Base-by-base conservation (phyloP, 1,284 basidiomycete genomes). In the Moniliella sp. region DNA sequence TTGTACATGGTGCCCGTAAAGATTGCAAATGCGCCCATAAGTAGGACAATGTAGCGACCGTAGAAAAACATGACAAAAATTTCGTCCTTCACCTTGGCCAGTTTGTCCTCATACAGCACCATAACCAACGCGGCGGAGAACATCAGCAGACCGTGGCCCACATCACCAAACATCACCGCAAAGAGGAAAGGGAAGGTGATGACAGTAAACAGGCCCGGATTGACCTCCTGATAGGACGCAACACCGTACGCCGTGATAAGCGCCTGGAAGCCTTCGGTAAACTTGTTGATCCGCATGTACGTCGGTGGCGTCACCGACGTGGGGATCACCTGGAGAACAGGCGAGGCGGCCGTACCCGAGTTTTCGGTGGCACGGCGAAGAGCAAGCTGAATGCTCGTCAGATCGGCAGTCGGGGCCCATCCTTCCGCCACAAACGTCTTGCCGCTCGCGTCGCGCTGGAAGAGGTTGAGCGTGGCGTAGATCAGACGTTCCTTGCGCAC, bases 161-260 rank as follows among this genome's bases (percentile, higher is more conserved):
- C 79, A 62, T 99, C 88, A 56, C 88, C 91, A 61, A 99, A 99
- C 88, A 99, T 97, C 66, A 94, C 81, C 8, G 86, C 88, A 52
- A 97, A 99, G 50, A 99, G 65, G 73, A 99, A 97, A 0, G 91
- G 91, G 71, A 93, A 93, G 1, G 83, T 88, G 56, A 84, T 72
- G 49, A 91, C 72, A 3, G 84, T 80, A 61, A 84, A 88, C 25
- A 97, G 66, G 45, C 88, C 91, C 7, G 91, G 88, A 61, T 97
- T 97, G 62, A 86, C 76, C 65, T 99, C 91, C 62, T 93, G 80
- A 63, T 99, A 97, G 1, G 74, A 75, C 8, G 84, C 81, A 33
- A 82, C 74, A 54, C 88, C 91, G 60, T 99, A 99, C 34, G 78
- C 78, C 64, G 97, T 88, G 72, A 97, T 91, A 62, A 99, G 86